Evolutionary conservation across 1,284 basidiomycete species (phyloP).

Genomic region (Agaricales sp.): DNA sequence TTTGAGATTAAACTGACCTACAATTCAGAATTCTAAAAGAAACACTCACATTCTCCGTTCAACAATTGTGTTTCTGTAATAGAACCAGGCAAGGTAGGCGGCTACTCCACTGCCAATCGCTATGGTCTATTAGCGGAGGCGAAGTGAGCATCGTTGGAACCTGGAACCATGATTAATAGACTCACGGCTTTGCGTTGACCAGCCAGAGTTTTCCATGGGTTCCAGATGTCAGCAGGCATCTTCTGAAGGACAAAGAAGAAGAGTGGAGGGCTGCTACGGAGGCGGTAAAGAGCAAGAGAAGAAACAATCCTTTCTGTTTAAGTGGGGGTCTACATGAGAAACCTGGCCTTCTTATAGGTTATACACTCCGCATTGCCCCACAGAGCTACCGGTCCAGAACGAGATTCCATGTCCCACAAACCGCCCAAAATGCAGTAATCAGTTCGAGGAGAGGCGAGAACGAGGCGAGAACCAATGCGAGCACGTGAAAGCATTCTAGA

Average conservation of each 20-base stretch:
- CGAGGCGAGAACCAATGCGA: not conserved
- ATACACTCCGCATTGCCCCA: not conserved
- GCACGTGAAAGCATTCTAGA: not conserved
- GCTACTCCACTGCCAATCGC: constrained; percentile 1
- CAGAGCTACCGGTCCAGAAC: not conserved
- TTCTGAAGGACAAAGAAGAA: no score
- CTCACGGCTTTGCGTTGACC: constrained; percentile 1
- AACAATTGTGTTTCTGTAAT: not conserved
- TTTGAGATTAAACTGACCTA: no score
- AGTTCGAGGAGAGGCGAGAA: not conserved
- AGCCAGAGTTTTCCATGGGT: not conserved
- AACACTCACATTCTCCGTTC: not conserved
- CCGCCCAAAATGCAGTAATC: not conserved
- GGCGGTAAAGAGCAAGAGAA: not conserved
- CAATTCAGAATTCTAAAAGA: no score
- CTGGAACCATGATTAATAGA: not conserved
- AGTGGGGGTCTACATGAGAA: not conserved
- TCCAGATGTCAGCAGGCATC: constrained; percentile 1
- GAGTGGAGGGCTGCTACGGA: no score
- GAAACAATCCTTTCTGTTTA: not conserved
- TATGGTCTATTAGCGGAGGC: not conserved
- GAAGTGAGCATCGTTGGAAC: not conserved
- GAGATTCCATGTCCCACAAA: not conserved
- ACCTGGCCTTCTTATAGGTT: not conserved
- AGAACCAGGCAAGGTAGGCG: not conserved